Evolutionary conservation across 2,329 filamentous ascomycete genomes (phyloP).

Genomic region (Sclerotinia sclerotiorum): DNA sequence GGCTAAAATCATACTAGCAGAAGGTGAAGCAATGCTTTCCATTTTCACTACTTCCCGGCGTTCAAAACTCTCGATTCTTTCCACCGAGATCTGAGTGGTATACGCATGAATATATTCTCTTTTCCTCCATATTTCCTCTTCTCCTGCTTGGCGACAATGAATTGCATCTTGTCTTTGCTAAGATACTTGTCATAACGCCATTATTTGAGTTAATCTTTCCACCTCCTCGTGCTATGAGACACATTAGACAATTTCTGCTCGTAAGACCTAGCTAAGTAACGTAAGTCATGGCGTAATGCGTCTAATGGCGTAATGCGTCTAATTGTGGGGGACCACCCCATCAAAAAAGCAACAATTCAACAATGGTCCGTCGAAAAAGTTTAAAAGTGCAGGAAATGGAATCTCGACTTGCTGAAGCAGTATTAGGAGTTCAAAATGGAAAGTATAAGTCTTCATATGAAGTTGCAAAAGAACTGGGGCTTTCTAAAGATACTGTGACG

Average conservation of each 20-base stretch:
- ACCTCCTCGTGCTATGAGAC: conserved; percentile 8
- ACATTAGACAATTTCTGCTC: neutral
- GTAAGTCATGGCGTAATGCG: too few species aligned
- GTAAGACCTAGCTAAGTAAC: too few species aligned
- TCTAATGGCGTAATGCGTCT: too few species aligned
- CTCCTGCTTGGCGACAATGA: conserved; percentile 11
- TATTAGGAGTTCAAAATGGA: too few species aligned
- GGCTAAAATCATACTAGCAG: neutral
- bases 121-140: conserved; percentile 1
- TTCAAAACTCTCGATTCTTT: conserved; percentile 18
- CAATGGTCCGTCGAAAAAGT: too few species aligned
- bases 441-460: too few species aligned
- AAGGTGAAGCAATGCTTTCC: neutral
- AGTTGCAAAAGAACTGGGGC: too few species aligned
- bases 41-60: neutral
- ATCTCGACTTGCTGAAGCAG: too few species aligned
- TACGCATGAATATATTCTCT: conserved; percentile 7
- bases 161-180: conserved; percentile 11
- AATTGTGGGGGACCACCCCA: too few species aligned
- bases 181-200: conserved; percentile 23
- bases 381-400: too few species aligned
- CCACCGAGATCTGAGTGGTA: neutral
- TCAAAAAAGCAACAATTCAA: too few species aligned
- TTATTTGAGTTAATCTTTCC: conserved; percentile 24
- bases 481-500: too few species aligned